Percentiles rank a stretch among this genome's conserved stretches.
Conservation (phyloP, 2,329 filamentous ascomycete genomes). For the Trichophyton benhamiae region DNA sequence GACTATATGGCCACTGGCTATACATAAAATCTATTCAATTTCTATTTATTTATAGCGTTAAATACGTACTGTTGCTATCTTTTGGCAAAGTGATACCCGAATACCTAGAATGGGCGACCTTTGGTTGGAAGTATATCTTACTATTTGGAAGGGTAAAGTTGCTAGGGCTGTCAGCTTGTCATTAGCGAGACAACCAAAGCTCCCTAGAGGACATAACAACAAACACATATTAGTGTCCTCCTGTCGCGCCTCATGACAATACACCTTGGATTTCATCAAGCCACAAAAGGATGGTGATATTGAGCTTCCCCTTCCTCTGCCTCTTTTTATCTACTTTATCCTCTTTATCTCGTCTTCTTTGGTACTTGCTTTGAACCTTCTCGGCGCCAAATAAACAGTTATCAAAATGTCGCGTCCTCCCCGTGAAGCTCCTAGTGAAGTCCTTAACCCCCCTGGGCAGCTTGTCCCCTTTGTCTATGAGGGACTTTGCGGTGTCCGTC, state of each 20-base stretch:
- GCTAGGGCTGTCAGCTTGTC: too few species aligned
- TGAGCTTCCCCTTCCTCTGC: too few species aligned
- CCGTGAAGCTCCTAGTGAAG: not conserved
- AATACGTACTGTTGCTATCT: not conserved
- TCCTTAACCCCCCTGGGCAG: not conserved
- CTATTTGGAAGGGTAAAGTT: too few species aligned
- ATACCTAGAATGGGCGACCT: not conserved
- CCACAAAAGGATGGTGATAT: not conserved
- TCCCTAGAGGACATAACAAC: not conserved
- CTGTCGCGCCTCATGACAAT: not conserved
- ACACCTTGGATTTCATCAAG: not conserved
- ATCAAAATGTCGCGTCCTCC: not conserved
- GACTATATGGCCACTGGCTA: not conserved
- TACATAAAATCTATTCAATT: not conserved
- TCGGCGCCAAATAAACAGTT: too few species aligned
- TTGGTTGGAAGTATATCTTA: not conserved
- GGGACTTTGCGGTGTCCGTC: not conserved
- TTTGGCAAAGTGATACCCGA: not conserved
- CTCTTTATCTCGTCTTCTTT: not conserved
- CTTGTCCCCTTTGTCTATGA: conserved; percentile 2
- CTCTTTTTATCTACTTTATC: not conserved
- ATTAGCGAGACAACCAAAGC: too few species aligned
- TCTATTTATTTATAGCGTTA: not conserved
- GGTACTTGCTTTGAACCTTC: too few species aligned
- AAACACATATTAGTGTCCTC: not conserved